These are phyloP conservation scores for Tetrahymena malaccensis DNA, from an alignment of 73 alveolate genomes.

Conservation along the genomic window DNA sequence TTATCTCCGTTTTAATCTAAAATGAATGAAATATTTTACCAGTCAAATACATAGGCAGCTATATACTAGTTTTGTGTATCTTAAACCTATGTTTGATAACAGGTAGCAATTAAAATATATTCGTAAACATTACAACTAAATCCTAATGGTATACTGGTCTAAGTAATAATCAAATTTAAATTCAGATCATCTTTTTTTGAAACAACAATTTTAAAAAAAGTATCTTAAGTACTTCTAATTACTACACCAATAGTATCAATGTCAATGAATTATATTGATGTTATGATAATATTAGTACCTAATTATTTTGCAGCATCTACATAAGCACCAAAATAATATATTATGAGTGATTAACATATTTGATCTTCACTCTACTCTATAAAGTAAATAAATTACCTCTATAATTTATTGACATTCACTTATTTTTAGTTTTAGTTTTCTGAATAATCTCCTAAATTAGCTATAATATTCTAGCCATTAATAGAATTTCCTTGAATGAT, in stretches of 20 bases:
- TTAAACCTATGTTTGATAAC: not conserved
- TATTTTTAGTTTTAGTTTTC: no score
- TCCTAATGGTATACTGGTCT: not conserved
- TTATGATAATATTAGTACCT: not conserved
- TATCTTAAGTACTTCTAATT: no score
- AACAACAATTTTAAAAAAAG: no score
- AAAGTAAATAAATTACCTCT: no score
- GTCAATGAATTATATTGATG: not conserved
- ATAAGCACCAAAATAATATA: not conserved
- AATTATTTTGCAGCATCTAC: not conserved
- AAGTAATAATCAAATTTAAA: no score
- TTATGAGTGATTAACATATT: not conserved
- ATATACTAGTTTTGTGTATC: no score
- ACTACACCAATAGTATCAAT: not conserved
- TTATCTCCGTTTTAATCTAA: not conserved
- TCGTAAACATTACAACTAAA: not conserved
- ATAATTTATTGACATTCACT: no score
- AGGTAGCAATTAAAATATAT: not conserved
- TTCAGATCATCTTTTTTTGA: not conserved
- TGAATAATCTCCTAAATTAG: not conserved
- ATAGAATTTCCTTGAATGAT: not conserved
- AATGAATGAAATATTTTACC: not conserved
- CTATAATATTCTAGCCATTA: not conserved
- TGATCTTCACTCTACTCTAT: not conserved
- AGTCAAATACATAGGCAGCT: not conserved